Evolutionary conservation across 1,284 basidiomycete genomes (phyloP).

Genomic region (Ustilago hordei): DNA sequence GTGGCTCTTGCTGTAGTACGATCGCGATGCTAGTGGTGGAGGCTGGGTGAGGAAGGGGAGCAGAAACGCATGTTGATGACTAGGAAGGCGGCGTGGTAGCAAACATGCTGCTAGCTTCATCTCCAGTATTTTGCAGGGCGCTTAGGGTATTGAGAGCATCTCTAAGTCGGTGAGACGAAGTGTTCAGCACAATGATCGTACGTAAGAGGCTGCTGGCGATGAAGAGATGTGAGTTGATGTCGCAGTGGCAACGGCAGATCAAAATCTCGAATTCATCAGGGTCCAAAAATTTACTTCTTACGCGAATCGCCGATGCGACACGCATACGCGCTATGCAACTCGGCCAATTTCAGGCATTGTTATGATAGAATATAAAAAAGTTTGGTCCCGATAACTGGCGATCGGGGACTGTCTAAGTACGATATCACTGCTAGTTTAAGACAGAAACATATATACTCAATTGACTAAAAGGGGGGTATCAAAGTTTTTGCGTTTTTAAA

Average conservation of each 20-base stretch:
- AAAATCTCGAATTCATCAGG: neutral
- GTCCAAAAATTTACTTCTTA: neutral
- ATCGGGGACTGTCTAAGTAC: no score
- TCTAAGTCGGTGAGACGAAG: neutral
- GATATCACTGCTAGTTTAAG: no score
- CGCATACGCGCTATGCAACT: neutral
- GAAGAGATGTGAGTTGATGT: neutral
- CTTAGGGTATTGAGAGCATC: neutral
- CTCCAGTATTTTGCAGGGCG: neutral
- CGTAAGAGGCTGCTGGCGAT: neutral
- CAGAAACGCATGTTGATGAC: constrained; percentile 10
- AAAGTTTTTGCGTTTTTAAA: no score
- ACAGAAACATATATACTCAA: no score
- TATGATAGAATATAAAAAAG: no score
- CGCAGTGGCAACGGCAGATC: neutral
- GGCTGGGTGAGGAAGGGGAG: neutral
- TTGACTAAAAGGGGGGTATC: no score
- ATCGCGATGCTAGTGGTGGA: neutral
- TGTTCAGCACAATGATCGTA: neutral
- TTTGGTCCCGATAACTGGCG: no score
- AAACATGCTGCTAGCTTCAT: constrained; percentile 35
- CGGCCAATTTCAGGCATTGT: neutral
- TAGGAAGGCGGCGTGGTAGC: constrained; percentile 14
- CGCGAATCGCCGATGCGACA: constrained; percentile 1
- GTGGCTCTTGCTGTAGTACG: neutral